Percentiles rank a stretch among this genome's conserved stretches.
Evolutionary conservation across 371 early-diverging fungal genomes (phyloP).

Genomic region (Mucor lusitanicus): DNA sequence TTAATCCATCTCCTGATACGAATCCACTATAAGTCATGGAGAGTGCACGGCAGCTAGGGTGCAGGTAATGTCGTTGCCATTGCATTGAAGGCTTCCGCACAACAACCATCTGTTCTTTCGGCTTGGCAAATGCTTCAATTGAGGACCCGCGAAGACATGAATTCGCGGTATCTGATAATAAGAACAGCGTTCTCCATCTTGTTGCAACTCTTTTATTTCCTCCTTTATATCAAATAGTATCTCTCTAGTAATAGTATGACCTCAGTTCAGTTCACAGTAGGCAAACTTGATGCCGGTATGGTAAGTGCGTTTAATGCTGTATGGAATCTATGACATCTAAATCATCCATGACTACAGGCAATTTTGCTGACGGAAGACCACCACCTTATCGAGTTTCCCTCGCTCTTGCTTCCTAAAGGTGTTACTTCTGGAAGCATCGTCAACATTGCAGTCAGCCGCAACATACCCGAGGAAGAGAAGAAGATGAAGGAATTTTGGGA

Average conservation of each 20-base stretch:
- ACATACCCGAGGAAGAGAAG: constrained; percentile 79
- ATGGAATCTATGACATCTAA: neutral
- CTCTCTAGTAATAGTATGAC: constrained; percentile 25
- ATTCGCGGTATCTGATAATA: neutral
- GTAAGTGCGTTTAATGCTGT: constrained; percentile 22
- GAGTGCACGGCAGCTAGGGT: no score
- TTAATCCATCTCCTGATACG: no score
- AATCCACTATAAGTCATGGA: no score
- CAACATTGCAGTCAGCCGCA: constrained; percentile 89
- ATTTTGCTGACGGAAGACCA: constrained; percentile 93
- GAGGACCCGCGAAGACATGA: neutral
- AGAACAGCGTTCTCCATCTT: neutral
- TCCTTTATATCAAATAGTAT: neutral
- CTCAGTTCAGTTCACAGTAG: constrained; percentile 85
- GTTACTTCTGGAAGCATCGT: constrained; percentile 93
- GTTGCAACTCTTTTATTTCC: neutral
- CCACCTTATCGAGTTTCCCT: constrained; percentile 97
- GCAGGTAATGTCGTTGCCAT: no score
- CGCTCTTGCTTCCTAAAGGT: constrained; percentile 91
- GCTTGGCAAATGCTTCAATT: neutral
- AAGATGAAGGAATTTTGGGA: constrained; percentile 82
- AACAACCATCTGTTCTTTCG: neutral
- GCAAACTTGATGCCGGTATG: constrained; percentile 92
- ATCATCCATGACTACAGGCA: constrained; percentile 53
- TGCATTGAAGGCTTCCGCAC: no score